phyloP scores from a whole-genome alignment of 331 rosid species.

The Acacia pycnantha region DNA sequence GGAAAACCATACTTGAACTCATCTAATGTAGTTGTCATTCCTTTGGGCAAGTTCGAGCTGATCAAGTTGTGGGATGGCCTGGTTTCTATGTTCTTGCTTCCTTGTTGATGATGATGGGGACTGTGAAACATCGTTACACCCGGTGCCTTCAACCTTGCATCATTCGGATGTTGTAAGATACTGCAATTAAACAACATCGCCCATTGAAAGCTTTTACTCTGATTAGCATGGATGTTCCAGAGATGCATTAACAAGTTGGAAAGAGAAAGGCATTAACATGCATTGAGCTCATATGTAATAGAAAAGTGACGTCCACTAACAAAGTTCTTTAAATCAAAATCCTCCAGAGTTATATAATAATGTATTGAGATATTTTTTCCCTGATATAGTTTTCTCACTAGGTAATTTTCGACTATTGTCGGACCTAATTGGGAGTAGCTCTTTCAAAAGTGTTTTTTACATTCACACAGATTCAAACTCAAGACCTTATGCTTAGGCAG shows the following conservation, averaged over 20 bases:
- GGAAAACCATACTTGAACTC: conserved; percentile 87
- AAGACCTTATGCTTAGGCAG: too few species aligned
- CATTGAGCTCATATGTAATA: background rate
- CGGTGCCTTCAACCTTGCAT: conserved; percentile 50
- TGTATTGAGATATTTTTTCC: background rate
- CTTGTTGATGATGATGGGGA: conserved; percentile 52
- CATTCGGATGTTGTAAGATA: conserved; percentile 35
- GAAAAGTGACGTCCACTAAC: background rate
- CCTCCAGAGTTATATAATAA: background rate
- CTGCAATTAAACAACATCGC: conserved; percentile 27
- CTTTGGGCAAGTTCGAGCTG: conserved; percentile 46
- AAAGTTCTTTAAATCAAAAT: background rate
- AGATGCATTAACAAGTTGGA: too few species aligned
- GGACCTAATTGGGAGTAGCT: too few species aligned
- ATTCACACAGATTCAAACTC: too few species aligned
- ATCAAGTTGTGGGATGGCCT: conserved; percentile 39
- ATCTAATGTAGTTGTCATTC: conserved; percentile 44
- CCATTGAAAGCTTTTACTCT: background rate
- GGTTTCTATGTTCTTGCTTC: conserved; percentile 51
- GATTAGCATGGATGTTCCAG: background rate
- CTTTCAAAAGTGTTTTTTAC: too few species aligned
- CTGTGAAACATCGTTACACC: conserved; percentile 40
- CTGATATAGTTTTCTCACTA: too few species aligned
- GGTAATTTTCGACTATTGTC: too few species aligned
- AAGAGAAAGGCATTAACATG: background rate